phyloP scores from a whole-genome alignment of 805 yeast genomes.

The Cephaloascus fragrans region DNA sequence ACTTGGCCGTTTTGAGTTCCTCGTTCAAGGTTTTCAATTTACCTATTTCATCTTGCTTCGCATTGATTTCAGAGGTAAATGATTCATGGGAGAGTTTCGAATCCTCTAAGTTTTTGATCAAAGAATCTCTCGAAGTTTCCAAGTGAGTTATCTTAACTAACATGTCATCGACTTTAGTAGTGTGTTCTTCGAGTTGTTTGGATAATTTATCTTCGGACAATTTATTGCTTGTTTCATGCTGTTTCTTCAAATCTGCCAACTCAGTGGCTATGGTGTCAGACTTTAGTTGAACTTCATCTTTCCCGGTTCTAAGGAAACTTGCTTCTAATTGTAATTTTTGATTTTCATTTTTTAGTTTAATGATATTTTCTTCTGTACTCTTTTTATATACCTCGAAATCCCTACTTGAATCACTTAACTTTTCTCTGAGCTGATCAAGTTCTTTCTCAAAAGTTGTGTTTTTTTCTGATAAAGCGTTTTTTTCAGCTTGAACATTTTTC shows the following conservation, averaged over 20 bases:
- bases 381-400: conserved; percentile 7
- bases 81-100: neutral
- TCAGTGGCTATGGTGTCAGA: neutral
- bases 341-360: neutral
- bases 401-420: no score
- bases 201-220: neutral
- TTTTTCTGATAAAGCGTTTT: no score
- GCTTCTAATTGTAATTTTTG: neutral
- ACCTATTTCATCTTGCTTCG: conserved; percentile 1
- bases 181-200: neutral
- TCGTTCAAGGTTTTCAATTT: conserved; percentile 1
- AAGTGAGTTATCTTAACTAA: neutral
- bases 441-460: no score
- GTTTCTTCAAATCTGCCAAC: neutral
- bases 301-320: neutral
- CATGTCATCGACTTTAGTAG: neutral
- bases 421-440: no score
- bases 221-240: neutral
- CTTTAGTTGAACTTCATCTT: neutral
- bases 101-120: conserved; percentile 1
- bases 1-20: conserved; percentile 2
- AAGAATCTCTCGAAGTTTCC: neutral
- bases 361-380: conserved; percentile 9
- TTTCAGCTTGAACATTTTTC: no score
- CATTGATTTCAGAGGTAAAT: neutral